A percentile compares a stretch with the other conserved stretches of the same genome.
Conservation (phyloP, 2,329 filamentous ascomycete species). For the Biscogniauxia marginata region DNA sequence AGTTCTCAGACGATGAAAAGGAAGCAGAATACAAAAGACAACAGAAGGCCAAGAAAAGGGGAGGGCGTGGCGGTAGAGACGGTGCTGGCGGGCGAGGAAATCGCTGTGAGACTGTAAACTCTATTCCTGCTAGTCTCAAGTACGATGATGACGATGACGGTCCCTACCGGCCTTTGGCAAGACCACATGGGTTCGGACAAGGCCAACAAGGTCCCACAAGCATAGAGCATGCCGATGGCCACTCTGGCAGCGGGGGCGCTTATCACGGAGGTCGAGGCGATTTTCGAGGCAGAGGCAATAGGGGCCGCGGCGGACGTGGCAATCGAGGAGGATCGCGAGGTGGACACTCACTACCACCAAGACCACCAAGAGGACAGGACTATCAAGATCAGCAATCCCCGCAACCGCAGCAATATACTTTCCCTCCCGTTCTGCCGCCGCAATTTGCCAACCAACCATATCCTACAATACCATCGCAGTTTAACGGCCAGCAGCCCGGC, state of each 20-base stretch:
- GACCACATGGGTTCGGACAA: slow-evolving; percentile 63
- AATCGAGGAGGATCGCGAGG: slow-evolving; percentile 42
- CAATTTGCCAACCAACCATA: slow-evolving; percentile 36
- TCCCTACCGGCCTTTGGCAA: slow-evolving; percentile 68
- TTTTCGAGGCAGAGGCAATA: slow-evolving; percentile 45
- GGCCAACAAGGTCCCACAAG: slow-evolving; percentile 40
- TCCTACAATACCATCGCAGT: slow-evolving; percentile 27
- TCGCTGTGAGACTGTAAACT: slow-evolving; percentile 37
- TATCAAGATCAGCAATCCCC: slow-evolving; percentile 39
- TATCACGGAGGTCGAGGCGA: slow-evolving; percentile 45
- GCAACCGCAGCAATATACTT: slow-evolving; percentile 30
- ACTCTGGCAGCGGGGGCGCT: slow-evolving; percentile 26
- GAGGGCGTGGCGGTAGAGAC: slow-evolving; percentile 39
- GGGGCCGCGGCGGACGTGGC: slow-evolving; percentile 38
- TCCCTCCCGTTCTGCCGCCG: slow-evolving; percentile 26
- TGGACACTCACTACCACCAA: slow-evolving; percentile 42
- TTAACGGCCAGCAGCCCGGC: slow-evolving; percentile 34
- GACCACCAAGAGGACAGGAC: slow-evolving; percentile 29
- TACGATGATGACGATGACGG: slow-evolving; percentile 73
- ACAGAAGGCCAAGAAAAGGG: slow-evolving; percentile 63
- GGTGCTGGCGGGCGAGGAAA: slow-evolving; percentile 34
- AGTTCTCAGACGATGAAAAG: slow-evolving; percentile 96
- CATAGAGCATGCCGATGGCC: slow-evolving; percentile 40
- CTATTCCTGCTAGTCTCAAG: slow-evolving; percentile 49
- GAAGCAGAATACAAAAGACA: slow-evolving; percentile 78